Base-by-base conservation (phyloP, 1,284 basidiomycete genomes). In the Rhodotorula sp. region DNA sequence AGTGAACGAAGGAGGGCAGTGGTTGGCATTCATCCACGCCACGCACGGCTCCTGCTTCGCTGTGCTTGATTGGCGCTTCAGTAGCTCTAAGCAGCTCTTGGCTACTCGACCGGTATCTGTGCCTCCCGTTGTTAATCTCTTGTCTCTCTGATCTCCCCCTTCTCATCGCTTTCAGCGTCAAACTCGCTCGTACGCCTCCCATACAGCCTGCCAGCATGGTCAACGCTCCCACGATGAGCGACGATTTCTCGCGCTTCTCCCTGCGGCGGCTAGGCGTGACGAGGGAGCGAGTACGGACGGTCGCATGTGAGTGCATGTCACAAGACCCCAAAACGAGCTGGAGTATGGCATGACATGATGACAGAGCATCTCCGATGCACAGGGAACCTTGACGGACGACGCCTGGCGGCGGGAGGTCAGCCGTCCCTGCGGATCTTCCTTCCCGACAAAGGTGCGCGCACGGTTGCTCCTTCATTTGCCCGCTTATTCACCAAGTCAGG, bases 321-420 rank as follows among this genome's bases (percentile, higher is more conserved):
- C n/a, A n/a, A n/a, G n/a, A n/a, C n/a, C n/a, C n/a, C n/a, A n/a
- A n/a, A n/a, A n/a, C n/a, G n/a, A n/a, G n/a, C n/a, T n/a, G n/a
- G n/a, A 29, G 39, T 30, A 39, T 44, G 39, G 6, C 2, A 27
- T 22, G 20, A 6, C 22, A 32, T 6, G 47, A 17, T 46, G 24
- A 32, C 17, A 20, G 8, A 13, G 9, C 4, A 17, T 27, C 53
- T n/a, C 5, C 30, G 15, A 2, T 15, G 11, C 27, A 30, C 67
- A 75, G 74, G 74, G 74, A 75, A 72, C 56, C 59, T 62, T 19
- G 74, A 75, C 51, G 74, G 74, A 0, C 36, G 71, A 22, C 36
- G 74, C n/a, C 60, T 75, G 6, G 74, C 71, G 1, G 65, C 71
- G 1, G 74, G 71, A 5, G 62, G 65, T 0, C 46, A 54, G 13